These are phyloP conservation scores for Geotrichum australiense DNA, from an alignment of 1,139 yeast species.

Conservation along the genomic window DNA sequence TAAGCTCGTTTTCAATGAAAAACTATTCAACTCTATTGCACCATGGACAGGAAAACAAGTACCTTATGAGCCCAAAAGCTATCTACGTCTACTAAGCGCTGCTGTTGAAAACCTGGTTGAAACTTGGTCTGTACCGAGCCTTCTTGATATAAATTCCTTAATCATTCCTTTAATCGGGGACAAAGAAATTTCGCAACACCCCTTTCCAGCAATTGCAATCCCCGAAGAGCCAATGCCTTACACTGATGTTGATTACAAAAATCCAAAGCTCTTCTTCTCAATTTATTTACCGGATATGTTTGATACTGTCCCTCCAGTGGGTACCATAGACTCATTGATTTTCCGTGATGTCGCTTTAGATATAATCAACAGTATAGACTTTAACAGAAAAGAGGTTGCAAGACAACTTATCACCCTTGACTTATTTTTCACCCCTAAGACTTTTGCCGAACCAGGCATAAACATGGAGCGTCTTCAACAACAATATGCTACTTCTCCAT, in stretches of 20 bases:
- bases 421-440: slow-evolving; percentile 57
- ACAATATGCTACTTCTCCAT: slow-evolving; percentile 34
- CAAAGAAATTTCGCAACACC: slow-evolving; percentile 31
- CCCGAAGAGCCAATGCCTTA: slow-evolving; percentile 25
- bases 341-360: slow-evolving; percentile 73
- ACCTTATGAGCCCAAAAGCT: slow-evolving; percentile 51
- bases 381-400: slow-evolving; percentile 82
- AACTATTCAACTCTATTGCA: slow-evolving; percentile 30
- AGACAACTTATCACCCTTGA: slow-evolving; percentile 74
- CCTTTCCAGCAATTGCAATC: slow-evolving; percentile 35
- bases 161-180: slow-evolving; percentile 9
- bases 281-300: slow-evolving; percentile 53
- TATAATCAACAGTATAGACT: slow-evolving; percentile 71
- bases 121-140: slow-evolving; percentile 5
- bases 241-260: slow-evolving; percentile 21
- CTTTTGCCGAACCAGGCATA: slow-evolving; percentile 80
- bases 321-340: slow-evolving; percentile 53
- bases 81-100: slow-evolving; percentile 48
- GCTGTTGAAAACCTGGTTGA: slow-evolving; percentile 33
- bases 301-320: slow-evolving; percentile 67
- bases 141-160: slow-evolving; percentile 13
- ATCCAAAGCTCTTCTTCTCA: slow-evolving; percentile 58
- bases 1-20: slow-evolving; percentile 16
- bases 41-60: slow-evolving; percentile 38
- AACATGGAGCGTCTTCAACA: slow-evolving; percentile 63